phyloP scores from a whole-genome alignment of 2,329 filamentous ascomycete species.

The Furcasterigmium furcatum region DNA sequence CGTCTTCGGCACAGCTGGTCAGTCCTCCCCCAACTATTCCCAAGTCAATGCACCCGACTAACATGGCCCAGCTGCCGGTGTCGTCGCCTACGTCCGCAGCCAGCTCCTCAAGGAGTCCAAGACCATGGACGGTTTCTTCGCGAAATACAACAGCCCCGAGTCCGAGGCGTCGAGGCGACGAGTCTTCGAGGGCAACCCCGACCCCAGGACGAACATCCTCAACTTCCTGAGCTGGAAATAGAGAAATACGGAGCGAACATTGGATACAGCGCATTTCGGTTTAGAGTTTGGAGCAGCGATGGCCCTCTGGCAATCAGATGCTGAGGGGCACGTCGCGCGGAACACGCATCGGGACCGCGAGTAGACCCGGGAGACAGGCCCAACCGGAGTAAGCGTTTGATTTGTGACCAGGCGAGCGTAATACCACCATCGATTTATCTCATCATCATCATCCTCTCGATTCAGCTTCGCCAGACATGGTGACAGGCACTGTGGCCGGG shows the following conservation, averaged over 20 bases:
- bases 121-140: slow-evolving; percentile 32
- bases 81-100: slow-evolving; percentile 26
- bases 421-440: no score
- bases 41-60: background rate
- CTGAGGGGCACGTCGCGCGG: no score
- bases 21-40: background rate
- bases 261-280: background rate
- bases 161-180: slow-evolving; percentile 28
- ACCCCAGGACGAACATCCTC: slow-evolving; percentile 29
- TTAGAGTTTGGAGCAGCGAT: background rate
- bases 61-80: slow-evolving; percentile 11
- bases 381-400: no score
- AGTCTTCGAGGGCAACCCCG: slow-evolving; percentile 26
- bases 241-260: background rate
- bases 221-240: slow-evolving; percentile 26
- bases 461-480: no score
- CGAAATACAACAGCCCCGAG: slow-evolving; percentile 31
- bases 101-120: slow-evolving; percentile 27
- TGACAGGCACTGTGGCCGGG: no score
- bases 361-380: background rate
- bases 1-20: background rate
- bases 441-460: no score
- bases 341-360: background rate
- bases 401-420: no score
- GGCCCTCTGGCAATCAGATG: no score